A percentile compares a stretch with the other conserved stretches of the same genome.
Conservation (phyloP, 1,284 basidiomycete genomes). For the Uromyces viciae-fabae region DNA sequence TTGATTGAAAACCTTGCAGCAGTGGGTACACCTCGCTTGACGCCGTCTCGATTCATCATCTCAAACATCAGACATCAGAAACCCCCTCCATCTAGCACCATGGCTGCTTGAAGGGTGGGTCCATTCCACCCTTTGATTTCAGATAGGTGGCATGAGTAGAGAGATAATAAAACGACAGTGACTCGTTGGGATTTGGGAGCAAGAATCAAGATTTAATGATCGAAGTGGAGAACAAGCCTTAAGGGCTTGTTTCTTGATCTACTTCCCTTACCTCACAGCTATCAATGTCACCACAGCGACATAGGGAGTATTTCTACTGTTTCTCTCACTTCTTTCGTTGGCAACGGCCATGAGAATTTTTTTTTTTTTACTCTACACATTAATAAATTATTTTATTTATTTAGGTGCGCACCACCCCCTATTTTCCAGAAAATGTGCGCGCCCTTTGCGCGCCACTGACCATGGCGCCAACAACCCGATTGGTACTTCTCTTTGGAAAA, state of each 20-base stretch:
- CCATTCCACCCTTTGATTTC: not conserved
- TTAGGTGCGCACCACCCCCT: not conserved
- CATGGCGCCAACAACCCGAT: not conserved
- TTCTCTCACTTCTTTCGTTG: not conserved
- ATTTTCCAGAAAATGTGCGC: not conserved
- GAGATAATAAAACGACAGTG: too few species aligned
- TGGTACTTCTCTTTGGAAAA: not conserved
- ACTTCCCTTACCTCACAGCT: too few species aligned
- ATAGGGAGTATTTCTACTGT: not conserved
- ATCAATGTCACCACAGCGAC: not conserved
- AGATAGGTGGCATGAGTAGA: not conserved
- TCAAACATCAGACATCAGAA: not conserved
- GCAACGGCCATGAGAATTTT: not conserved
- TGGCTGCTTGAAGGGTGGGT: not conserved
- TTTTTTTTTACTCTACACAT: not conserved
- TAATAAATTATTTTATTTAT: not conserved
- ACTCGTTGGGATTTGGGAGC: not conserved
- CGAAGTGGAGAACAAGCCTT: not conserved
- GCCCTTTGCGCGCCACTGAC: not conserved
- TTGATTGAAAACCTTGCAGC: not conserved
- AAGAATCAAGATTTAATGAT: not conserved
- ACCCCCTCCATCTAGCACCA: constrained; percentile 12
- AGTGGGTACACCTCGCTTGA: constrained; percentile 1
- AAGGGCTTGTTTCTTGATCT: too few species aligned
- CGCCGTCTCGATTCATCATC: constrained; percentile 4